Evolutionary conservation across 176 grass and related monocot species (phyloP), one percentile per base, ranked within the genome.

Genomic region (Urochloa ruziziensis): DNA sequence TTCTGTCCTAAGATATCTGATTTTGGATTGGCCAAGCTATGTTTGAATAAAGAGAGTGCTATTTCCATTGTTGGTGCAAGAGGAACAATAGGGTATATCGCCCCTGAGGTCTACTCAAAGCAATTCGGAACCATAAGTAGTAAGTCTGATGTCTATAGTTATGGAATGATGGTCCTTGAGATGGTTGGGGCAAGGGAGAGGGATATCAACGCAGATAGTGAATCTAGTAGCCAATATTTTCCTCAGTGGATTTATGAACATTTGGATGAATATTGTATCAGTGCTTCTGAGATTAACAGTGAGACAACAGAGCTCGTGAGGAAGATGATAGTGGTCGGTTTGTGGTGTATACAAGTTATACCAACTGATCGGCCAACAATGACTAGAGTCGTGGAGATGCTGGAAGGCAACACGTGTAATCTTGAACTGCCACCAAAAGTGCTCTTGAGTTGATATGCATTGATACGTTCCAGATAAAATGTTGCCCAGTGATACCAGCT

Each of bases 341-440:
- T 93, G 19, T 90, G 91, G 88, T 93, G 91, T 25, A 85, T 93
- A 13, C 91, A 93, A 28, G 3, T 85, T 30, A 73, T 30, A 18
- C 40, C 85, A 16, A 44, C 18, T 19, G 9, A 80, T 16, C 81
- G 88, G 7, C 91, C 84, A 30, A 81, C 77, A 25, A 93, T 90
- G 84, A 90, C 75, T 25, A 34, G n/a, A 46, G 72, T 93, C 1
- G 58, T 93, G 1, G 85, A 93, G 47, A 93, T 93, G 91, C 36
- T 93, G 5, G 88, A 88, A 53, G 42, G 59, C 23, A 80, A 42
- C 33, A 70, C 65, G 5, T 16, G 8, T 24, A 67, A 74, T 14
- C 59, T 90, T 3, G 40, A 80, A 49, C 16, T 88, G 4, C 88
- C 91, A 39, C 88, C 71, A 54, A 70, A n/a, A 48, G 21, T 70